Evolutionary conservation across 2,329 filamentous ascomycete genomes (phyloP).

Genomic region (Biscogniauxia sp.): DNA sequence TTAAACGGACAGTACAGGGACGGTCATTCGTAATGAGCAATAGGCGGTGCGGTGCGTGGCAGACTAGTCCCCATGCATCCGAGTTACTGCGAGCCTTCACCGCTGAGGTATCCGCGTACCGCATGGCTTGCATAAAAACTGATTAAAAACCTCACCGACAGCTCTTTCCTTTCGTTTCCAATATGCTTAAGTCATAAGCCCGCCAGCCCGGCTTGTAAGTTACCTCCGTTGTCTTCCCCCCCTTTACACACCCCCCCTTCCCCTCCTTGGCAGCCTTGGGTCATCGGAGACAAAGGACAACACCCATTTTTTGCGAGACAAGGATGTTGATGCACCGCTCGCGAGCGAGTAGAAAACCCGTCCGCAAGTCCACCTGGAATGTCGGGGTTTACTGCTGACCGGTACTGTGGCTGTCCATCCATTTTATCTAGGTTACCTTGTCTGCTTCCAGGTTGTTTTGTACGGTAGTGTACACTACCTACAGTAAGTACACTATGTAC

Average conservation of each 20-base stretch:
- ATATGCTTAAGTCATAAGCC: conserved; percentile 29
- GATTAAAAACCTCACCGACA: conserved; percentile 20
- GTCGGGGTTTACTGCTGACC: conserved; percentile 25
- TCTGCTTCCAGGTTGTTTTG: background rate
- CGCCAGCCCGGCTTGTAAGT: conserved; percentile 13
- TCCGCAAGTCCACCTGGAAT: conserved; percentile 20
- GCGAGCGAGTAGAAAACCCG: conserved; percentile 5
- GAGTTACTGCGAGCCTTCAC: conserved; percentile 15
- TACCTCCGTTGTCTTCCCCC: conserved; percentile 15
- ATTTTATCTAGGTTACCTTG: background rate
- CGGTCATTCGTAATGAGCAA: conserved; percentile 24
- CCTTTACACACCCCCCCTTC: background rate
- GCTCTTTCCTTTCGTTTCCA: conserved; percentile 6
- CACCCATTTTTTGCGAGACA: conserved; percentile 13
- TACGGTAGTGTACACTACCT: too few relatives aligned
- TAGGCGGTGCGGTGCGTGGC: conserved; percentile 14
- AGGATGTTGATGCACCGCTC: conserved; percentile 7
- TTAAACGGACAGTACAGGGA: conserved; percentile 26
- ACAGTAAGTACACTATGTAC: conserved; percentile 2
- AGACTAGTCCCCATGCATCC: conserved; percentile 10
- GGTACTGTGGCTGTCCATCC: conserved; percentile 16
- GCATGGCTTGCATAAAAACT: conserved; percentile 16
- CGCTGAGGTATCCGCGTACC: conserved; percentile 2
- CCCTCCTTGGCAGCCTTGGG: conserved; percentile 10
- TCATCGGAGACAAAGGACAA: conserved; percentile 26